phyloP scores from a whole-genome alignment of 306 rosid species.

The Glycyrrhiza uralensis region DNA sequence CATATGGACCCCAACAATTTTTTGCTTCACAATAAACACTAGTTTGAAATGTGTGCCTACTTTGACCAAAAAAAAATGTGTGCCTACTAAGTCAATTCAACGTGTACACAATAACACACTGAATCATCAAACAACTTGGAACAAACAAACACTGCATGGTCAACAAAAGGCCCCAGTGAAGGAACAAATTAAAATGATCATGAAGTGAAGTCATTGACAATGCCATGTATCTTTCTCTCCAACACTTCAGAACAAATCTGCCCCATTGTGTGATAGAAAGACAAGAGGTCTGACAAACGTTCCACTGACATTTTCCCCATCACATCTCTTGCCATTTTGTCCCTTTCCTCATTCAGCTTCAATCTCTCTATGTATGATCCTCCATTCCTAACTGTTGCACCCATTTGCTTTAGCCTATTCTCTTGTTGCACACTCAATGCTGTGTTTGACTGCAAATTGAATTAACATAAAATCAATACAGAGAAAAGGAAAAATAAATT shows the following conservation, averaged over 20 bases:
- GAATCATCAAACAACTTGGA: slow-evolving; percentile 1
- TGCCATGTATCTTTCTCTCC: slow-evolving; percentile 58
- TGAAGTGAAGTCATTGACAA: slow-evolving; percentile 33
- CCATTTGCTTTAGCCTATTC: slow-evolving; percentile 86
- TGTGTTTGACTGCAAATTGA: slow-evolving; percentile 66
- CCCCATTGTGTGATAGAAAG: slow-evolving; percentile 82
- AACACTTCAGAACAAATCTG: slow-evolving; percentile 70
- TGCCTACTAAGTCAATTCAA: too few species aligned
- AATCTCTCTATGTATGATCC: slow-evolving; percentile 62
- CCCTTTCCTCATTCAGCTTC: slow-evolving; percentile 67
- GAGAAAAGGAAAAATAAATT: background rate
- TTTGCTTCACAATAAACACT: too few species aligned
- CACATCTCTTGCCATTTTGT: slow-evolving; percentile 58
- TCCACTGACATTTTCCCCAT: slow-evolving; percentile 79
- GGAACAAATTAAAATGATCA: background rate
- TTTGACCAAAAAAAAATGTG: too few species aligned
- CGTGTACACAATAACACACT: too few species aligned
- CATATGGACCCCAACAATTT: too few species aligned
- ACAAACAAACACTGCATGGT: slow-evolving; percentile 9
- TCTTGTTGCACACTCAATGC: slow-evolving; percentile 82
- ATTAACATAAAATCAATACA: background rate
- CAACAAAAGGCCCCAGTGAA: slow-evolving; percentile 7
- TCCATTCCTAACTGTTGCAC: slow-evolving; percentile 91
- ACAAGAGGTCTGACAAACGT: slow-evolving; percentile 67
- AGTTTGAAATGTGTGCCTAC: too few species aligned